phyloP scores from a whole-genome alignment of 176 grass and related monocot species.

The Zea mays region Zm-B73-REFERENCE-NAM-5.0 NC_050096.1:202156001-202156500 shows the following conservation, averaged over 20 bases:
- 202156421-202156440: no score
- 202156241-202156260: not conserved
- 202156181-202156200: constrained; percentile 38
- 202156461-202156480: no score
- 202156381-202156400: no score
- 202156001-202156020: no score
- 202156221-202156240: not conserved
- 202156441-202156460: no score
- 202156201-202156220: not conserved
- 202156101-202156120: constrained; percentile 25
- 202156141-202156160: not conserved
- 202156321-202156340: no score
- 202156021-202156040: no score
- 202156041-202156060: not conserved
- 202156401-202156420: no score
- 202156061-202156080: not conserved
- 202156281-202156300: not conserved
- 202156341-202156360: no score
- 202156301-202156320: no score
- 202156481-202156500: no score
- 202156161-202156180: constrained; percentile 3
- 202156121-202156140: constrained; percentile 6
- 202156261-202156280: not conserved
- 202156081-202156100: constrained; percentile 12
- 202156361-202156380: no score